Base-by-base conservation (phyloP, 108 stramenopile genomes). In the Fistulifera pelliculosa region DNA sequence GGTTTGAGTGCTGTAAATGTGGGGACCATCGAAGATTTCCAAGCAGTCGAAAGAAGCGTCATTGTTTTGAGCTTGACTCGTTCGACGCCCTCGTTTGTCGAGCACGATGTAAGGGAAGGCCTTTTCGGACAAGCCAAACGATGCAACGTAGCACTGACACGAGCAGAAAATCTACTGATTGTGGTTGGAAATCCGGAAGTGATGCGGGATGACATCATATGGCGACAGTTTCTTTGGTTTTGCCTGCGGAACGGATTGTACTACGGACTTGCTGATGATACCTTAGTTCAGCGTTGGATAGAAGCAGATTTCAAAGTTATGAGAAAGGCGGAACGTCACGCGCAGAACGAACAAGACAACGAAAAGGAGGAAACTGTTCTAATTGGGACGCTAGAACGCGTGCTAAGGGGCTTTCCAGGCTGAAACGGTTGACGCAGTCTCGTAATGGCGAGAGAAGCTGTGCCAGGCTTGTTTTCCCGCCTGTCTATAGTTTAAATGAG, bases 11-110 rank as follows among this genome's bases (percentile, higher is more conserved):
- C 62, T 41, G 79, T 87, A 23, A 66, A 77, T 67, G 84, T 85
- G 19, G 84, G 84, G 13, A 81, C 74, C 12, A 71, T 80, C 15
- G 80, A 85, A 50, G 80, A 85, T 66, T 85, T 72, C 53, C 84
- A 87, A 53, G 81, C 79, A 1, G 81, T 83, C 26, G 85, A 87
- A 68, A 71, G 77, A 31, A 62, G 75, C 27, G 75, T 81, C 15
- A 83, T 87, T 27, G 52, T 87, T 3, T 49, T 87, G 27, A 75
- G 73, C 43, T 68, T 87, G 44, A 83, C 81, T 15, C 61, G 85
- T 43, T 73, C 71, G 25, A 83, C 68, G 19, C 23, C 31, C 18
- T 31, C 27, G 19, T 75, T 87, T 54, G 66, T 87, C 22, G 13
- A 39, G 4, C 27, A 70, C 31, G 85, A 87, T 42, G 56, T 79